phyloP scores from a whole-genome alignment of 208 protist genomes.

The Trypanosoma grayi region DNA sequence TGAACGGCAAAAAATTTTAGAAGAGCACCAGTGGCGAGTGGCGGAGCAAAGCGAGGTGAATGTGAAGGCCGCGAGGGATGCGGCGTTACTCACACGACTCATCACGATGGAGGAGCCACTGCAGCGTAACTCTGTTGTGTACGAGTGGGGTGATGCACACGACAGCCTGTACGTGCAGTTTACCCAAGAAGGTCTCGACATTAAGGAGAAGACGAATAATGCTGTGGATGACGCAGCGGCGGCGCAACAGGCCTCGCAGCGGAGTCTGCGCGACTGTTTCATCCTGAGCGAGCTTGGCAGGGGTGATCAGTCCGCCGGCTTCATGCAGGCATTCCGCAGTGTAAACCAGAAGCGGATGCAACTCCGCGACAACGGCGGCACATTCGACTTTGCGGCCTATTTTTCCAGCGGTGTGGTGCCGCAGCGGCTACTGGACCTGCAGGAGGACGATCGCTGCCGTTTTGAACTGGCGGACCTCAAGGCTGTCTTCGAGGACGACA shows the following conservation, averaged over 20 bases:
- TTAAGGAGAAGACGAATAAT: not conserved
- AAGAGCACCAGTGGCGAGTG: not conserved
- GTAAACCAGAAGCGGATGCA: slow-evolving; percentile 6
- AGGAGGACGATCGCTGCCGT: slow-evolving; percentile 59
- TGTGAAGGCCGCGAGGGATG: not conserved
- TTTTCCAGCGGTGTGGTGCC: slow-evolving; percentile 41
- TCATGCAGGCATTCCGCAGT: slow-evolving; percentile 31
- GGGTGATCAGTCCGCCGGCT: slow-evolving; percentile 43
- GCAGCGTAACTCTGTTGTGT: slow-evolving; percentile 37
- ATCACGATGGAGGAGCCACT: slow-evolving; percentile 41
- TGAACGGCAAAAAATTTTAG: slow-evolving; percentile 18
- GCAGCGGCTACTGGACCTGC: slow-evolving; percentile 47
- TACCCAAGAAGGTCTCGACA: slow-evolving; percentile 18
- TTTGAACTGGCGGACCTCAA: slow-evolving; percentile 62
- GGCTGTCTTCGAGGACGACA: slow-evolving; percentile 36
- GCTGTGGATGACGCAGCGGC: not conserved
- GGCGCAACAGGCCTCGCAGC: not conserved
- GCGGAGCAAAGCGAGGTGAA: not conserved
- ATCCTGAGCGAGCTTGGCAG: slow-evolving; percentile 23
- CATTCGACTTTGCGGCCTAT: slow-evolving; percentile 50
- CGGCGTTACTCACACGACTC: slow-evolving; percentile 7
- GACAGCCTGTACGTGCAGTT: slow-evolving; percentile 45
- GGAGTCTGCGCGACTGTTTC: slow-evolving; percentile 4
- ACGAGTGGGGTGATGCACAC: slow-evolving; percentile 46
- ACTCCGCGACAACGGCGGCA: slow-evolving; percentile 11